Base-by-base conservation (phyloP, 257 asterid genomes). In the Salvia hispanica region DNA sequence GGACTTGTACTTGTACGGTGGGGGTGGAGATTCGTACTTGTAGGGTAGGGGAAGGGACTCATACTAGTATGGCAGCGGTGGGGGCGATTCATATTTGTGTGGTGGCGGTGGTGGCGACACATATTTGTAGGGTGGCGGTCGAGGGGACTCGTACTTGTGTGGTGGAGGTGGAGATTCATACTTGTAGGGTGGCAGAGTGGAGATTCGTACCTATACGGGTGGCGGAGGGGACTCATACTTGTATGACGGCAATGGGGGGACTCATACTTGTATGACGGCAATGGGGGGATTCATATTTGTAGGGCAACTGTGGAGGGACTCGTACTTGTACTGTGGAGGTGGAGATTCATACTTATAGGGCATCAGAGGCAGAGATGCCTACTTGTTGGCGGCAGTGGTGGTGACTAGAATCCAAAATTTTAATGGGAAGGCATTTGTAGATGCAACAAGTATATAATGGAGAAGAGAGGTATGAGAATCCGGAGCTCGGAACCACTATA, bases 391-490 rank as follows among this genome's bases (percentile, higher is more conserved):
- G 42, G 7, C 5, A 7, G 42, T 37, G 68, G 68, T 28, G 58
- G 62, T 0, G 71, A 47, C 0, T 10, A 62, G 70, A 0, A 39
- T 10, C 73, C 73, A 68, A 15, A 9, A 57, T 16, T 56, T 51
- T 53, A 51, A 66, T n/a, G 73, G 64, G 3, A 31, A 8, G 25
- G 72, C 76, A n/a, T 9, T 42, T 34, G 51, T 51, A 31, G 18
- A 31, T 10, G 65, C 76, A 57, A 16, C 46, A 16, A 70, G 12
- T 12, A 18, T 18, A 18, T 1, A 18, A 47, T 51, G 69, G 40
- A 31, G 58, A 70, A 25, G 71, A 70, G 53, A 58, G 72, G 72
- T 42, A 64, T 6, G 11, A 75, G 60, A 64, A 70, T 66, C 80
- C 73, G 42, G 16, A 57, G 16, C 3, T 42, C 64, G 72, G 69